These are phyloP conservation scores for Phaeophleospora eucalypticola DNA, from an alignment of 2,329 filamentous ascomycete genomes.

Conservation along the genomic window DNA sequence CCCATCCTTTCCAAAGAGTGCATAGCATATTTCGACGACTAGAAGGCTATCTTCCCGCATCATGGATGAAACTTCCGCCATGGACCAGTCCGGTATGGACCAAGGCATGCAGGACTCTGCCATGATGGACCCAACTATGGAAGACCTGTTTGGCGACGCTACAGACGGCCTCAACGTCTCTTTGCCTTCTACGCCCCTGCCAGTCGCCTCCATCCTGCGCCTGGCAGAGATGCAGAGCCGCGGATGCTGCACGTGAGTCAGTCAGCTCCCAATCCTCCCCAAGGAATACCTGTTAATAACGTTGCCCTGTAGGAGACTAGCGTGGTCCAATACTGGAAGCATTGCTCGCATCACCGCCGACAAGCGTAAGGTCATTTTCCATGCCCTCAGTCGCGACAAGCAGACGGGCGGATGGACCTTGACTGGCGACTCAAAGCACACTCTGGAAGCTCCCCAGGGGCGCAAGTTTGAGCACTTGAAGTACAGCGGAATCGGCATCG, in stretches of 20 bases:
- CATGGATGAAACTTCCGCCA: too few species aligned
- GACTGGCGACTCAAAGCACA: slow-evolving; percentile 65
- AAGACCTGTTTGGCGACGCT: slow-evolving; percentile 70
- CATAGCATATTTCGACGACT: too few species aligned
- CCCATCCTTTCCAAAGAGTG: too few species aligned
- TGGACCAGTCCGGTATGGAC: not conserved
- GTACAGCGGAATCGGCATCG: slow-evolving; percentile 73
- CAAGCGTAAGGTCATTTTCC: slow-evolving; percentile 66
- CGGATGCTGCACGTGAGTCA: slow-evolving; percentile 76
- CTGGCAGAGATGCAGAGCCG: slow-evolving; percentile 71
- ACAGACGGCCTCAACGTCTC: slow-evolving; percentile 51
- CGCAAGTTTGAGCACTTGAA: slow-evolving; percentile 72
- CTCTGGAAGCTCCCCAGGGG: slow-evolving; percentile 58
- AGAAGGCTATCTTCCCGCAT: too few species aligned
- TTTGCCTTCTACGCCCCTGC: slow-evolving; percentile 48
- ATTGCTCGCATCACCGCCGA: slow-evolving; percentile 76
- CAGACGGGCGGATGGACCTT: slow-evolving; percentile 71
- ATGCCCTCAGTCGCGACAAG: slow-evolving; percentile 65
- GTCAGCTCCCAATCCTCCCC: slow-evolving; percentile 1
- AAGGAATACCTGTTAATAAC: slow-evolving; percentile 6
- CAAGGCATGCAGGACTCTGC: slow-evolving; percentile 18
- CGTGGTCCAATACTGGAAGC: slow-evolving; percentile 83
- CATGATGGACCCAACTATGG: slow-evolving; percentile 41
- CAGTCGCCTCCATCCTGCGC: slow-evolving; percentile 62
- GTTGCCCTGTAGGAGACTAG: slow-evolving; percentile 59